A percentile compares a stretch with the other conserved stretches of the same genome.
Conservation (phyloP, 1,284 basidiomycete genomes). For the Gomphus sp. region DNA sequence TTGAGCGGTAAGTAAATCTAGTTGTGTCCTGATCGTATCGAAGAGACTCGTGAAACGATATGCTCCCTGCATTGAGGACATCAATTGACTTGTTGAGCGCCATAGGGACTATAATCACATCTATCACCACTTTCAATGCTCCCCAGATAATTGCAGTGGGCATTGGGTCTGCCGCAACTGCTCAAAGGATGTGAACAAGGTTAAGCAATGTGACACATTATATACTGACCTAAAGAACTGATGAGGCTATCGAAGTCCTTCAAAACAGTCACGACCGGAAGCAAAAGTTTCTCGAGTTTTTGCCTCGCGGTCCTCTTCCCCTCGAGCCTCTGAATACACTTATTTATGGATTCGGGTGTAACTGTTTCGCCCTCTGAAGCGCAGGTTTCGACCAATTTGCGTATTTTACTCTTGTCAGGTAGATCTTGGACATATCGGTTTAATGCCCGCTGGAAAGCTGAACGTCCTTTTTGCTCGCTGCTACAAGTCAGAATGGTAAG, state of each 20-base stretch:
- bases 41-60: background rate
- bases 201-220: background rate
- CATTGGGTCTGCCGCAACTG: conserved; percentile 14
- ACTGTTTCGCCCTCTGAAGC: background rate
- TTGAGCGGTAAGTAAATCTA: background rate
- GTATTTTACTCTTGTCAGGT: background rate
- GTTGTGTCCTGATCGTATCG: background rate
- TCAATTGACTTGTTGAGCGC: background rate
- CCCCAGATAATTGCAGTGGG: conserved; percentile 18
- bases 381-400: background rate
- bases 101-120: conserved; percentile 9
- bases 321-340: background rate
- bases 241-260: conserved; percentile 1
- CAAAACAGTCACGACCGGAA: background rate
- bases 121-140: conserved; percentile 15
- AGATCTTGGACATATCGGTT: background rate
- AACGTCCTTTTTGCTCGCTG: background rate
- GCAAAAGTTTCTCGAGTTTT: background rate
- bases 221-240: background rate
- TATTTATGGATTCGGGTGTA: background rate
- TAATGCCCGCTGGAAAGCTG: conserved; percentile 1
- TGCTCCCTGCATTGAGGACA: background rate
- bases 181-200: background rate
- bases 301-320: background rate
- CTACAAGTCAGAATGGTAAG: background rate